phyloP scores from a whole-genome alignment of 2,329 filamentous ascomycete genomes.

The Botrytis sinoallii region DNA sequence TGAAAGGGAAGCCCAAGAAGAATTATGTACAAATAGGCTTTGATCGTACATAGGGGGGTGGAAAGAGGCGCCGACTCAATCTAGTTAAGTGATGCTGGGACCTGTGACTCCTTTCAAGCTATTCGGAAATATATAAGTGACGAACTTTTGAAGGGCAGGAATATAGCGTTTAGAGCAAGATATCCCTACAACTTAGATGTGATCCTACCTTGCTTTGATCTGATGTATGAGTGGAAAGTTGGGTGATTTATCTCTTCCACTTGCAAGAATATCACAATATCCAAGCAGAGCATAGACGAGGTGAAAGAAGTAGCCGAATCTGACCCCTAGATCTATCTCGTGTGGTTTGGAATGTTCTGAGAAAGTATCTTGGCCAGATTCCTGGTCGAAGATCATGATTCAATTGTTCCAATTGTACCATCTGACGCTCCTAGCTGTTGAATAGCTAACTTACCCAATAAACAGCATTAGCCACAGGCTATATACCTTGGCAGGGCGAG shows the following conservation, averaged over 20 bases:
- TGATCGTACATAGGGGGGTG: background rate
- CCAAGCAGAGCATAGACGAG: background rate
- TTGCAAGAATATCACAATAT: background rate
- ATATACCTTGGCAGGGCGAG: background rate
- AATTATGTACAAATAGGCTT: background rate
- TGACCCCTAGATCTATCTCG: background rate
- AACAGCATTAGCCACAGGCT: background rate
- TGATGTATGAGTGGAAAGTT: background rate
- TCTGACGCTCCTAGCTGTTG: background rate
- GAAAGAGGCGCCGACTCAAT: background rate
- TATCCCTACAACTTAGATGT: background rate
- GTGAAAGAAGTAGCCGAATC: background rate
- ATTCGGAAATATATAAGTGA: background rate
- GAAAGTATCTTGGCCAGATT: background rate
- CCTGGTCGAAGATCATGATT: background rate
- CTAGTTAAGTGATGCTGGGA: background rate
- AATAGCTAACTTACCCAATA: background rate
- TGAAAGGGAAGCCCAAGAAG: background rate
- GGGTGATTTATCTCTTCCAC: background rate
- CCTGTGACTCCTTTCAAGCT: background rate
- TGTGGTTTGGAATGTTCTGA: too few relatives aligned
- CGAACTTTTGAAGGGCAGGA: background rate
- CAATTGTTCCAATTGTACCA: background rate
- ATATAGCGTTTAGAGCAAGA: background rate
- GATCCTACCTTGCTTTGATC: background rate